Base-by-base conservation (phyloP, 108 stramenopile species). In the Pseudonitzschia multistriata region DNA sequence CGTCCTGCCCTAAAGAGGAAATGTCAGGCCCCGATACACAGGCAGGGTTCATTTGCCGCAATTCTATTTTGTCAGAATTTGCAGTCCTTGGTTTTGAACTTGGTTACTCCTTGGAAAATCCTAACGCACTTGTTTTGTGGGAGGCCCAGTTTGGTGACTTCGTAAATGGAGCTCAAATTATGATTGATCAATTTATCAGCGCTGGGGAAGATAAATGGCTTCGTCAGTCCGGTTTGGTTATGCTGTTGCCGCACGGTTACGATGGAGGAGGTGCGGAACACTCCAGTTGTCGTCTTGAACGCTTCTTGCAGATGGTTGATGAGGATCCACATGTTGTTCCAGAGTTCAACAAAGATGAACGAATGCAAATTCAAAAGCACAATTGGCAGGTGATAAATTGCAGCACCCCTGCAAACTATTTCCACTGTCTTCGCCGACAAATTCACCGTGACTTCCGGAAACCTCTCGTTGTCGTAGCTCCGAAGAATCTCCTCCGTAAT, bases 81-180 rank as follows among this genome's bases (percentile, higher is more conserved):
- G 99, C 81, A 29, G 97, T 99, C 27, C 81, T 99, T 40, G 99
- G 98, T n/a, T 99, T 99, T 74, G 99, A 99, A 81, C 84, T 91
- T 67, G 99, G 99, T 40, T 99, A 98, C 88, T 84, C 85, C 47
- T 71, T 98, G 29, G 98, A 99, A 78, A 95, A 96, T 70, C 99
- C 99, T 49, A 97, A 99, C 72, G 87, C 90, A 7, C 83, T 99
- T 33, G 73, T 95, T 66, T 66, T 98, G 10, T 99, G 99, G 99
- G 99, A 99, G 81, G 99, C 98, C 15, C 99, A 99, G 70, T 99
- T 99, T 74, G 99, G 99, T 25, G 99, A 99, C 81, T 99, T 99
- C 71, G 89, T 88, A 53, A 98, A 98, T 76, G 97, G 98, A 28
- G 98, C 99, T 24, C 99, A 99, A 82, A 85, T 97, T 56, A 93